Conservation (phyloP, 805 yeast species). For the Pichia phayaonensis region DNA sequence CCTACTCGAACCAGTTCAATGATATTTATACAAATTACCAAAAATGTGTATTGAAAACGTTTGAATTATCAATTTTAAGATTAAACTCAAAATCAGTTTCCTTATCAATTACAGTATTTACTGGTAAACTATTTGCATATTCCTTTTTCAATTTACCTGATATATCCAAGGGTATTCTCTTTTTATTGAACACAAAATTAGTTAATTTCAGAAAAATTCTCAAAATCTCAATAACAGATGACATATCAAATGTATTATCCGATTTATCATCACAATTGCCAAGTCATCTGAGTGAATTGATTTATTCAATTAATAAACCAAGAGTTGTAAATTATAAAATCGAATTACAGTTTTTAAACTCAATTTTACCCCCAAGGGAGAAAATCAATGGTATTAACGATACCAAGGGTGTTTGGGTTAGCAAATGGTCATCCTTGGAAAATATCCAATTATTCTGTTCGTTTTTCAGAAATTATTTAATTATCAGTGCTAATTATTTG, state of each 20-base stretch:
- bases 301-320: slow-evolving; percentile 16
- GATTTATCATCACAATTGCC: slow-evolving; percentile 18
- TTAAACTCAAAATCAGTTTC: slow-evolving; percentile 44
- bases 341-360: slow-evolving; percentile 28
- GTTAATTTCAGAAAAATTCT: slow-evolving; percentile 29
- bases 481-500: slow-evolving; percentile 22
- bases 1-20: slow-evolving; percentile 11
- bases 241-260: slow-evolving; percentile 5
- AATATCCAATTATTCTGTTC: slow-evolving; percentile 49
- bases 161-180: slow-evolving; percentile 49
- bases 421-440: slow-evolving; percentile 51
- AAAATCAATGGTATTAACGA: slow-evolving; percentile 42
- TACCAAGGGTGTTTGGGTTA: slow-evolving; percentile 56
- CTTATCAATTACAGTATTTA: slow-evolving; percentile 52
- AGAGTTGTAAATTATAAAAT: slow-evolving; percentile 21
- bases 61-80: slow-evolving; percentile 43
- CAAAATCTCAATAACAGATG: slow-evolving; percentile 13
- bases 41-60: slow-evolving; percentile 39
- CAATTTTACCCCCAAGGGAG: slow-evolving; percentile 32
- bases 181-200: slow-evolving; percentile 49
- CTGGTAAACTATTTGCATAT: slow-evolving; percentile 66
- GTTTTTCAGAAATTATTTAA: slow-evolving; percentile 51
- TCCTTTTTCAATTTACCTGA: slow-evolving; percentile 47
- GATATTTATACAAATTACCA: slow-evolving; percentile 26
- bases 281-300: slow-evolving; percentile 17